Evolutionary conservation across 345 rosid species (phyloP).

Genomic region (Melaleuca alternifolia): DNA sequence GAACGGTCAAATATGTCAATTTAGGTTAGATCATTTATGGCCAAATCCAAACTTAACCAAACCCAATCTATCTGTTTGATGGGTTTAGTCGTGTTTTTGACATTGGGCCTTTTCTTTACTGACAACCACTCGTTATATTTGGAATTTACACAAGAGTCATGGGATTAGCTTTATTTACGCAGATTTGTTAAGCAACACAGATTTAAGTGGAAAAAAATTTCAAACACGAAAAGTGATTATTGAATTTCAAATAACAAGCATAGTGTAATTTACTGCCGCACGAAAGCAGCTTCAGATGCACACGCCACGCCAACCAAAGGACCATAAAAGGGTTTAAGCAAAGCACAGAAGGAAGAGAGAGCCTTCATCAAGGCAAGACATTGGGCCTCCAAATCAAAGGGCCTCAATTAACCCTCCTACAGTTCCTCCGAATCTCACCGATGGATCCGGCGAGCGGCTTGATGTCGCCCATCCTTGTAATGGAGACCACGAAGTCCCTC

Average conservation of each 20-base stretch:
- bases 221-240: neutral
- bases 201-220: neutral
- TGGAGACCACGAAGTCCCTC: conserved; percentile 19
- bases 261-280: neutral
- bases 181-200: neutral
- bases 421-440: conserved; percentile 35
- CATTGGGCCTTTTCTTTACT: neutral
- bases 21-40: too few species aligned
- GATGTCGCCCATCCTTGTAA: conserved; percentile 44
- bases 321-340: neutral
- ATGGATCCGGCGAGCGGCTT: conserved; percentile 27
- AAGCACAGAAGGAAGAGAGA: neutral
- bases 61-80: too few species aligned
- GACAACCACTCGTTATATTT: neutral
- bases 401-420: conserved; percentile 20
- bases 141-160: neutral
- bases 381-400: neutral
- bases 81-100: neutral
- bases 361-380: neutral
- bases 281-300: neutral
- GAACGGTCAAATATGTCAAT: too few species aligned
- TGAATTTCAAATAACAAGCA: neutral
- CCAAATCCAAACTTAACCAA: too few species aligned
- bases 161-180: neutral
- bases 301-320: neutral